These are phyloP conservation scores for Fraxinus anomala DNA, from an alignment of 257 asterid species.

Conservation along the genomic window DNA sequence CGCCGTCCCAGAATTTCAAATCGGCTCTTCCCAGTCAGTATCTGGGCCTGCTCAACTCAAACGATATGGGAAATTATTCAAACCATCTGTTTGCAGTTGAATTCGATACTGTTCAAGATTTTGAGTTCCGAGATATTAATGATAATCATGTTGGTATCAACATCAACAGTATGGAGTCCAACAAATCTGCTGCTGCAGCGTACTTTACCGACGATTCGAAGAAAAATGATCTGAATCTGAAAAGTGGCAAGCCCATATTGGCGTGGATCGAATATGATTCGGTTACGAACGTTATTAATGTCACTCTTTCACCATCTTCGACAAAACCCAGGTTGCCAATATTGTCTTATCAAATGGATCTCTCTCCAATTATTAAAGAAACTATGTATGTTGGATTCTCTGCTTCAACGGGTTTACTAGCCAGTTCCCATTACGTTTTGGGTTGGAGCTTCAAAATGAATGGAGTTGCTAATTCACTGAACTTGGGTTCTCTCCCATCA, in stretches of 20 bases:
- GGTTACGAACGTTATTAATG: conserved; percentile 19
- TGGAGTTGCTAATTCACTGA: conserved; percentile 32
- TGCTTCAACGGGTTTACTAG: conserved; percentile 43
- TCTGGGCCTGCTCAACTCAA: conserved; percentile 59
- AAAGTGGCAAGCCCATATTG: conserved; percentile 33
- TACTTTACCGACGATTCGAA: conserved; percentile 23
- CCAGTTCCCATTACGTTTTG: conserved; percentile 40
- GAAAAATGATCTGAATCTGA: conserved; percentile 36
- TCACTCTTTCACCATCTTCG: conserved; percentile 37
- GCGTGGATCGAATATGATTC: conserved; percentile 49
- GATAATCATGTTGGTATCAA: conserved; percentile 47
- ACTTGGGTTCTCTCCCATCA: conserved; percentile 36
- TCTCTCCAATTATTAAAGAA: conserved; percentile 33
- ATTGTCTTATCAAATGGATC: conserved; percentile 32
- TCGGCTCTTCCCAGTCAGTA: conserved; percentile 63
- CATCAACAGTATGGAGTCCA: conserved; percentile 54
- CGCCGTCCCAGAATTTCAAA: conserved; percentile 37
- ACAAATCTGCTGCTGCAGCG: conserved; percentile 25
- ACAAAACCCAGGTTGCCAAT: conserved; percentile 36
- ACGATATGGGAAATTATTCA: conserved; percentile 47
- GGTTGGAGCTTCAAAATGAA: conserved; percentile 53
- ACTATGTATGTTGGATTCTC: conserved; percentile 48
- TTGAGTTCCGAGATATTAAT: conserved; percentile 55
- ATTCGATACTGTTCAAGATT: conserved; percentile 71
- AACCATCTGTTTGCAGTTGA: conserved; percentile 70